These are phyloP conservation scores for Aspergillus tubingensis DNA, from an alignment of 2,329 filamentous ascomycete genomes.

Conservation along the genomic window DNA sequence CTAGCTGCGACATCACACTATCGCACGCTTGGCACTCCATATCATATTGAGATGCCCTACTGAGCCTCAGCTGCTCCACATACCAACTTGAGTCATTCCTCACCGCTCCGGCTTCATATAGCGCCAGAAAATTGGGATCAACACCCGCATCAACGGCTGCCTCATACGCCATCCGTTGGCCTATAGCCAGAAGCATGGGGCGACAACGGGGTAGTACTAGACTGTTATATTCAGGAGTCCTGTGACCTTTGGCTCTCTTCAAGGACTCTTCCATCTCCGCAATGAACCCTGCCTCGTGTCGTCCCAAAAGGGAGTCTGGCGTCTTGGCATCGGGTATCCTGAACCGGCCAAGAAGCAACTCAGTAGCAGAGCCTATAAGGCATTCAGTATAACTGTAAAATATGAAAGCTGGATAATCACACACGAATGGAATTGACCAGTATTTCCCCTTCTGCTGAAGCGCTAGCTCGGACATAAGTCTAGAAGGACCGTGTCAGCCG, in stretches of 20 bases:
- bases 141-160: conserved; percentile 21
- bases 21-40: conserved; percentile 5
- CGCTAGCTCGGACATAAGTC: conserved; percentile 5
- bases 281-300: conserved; percentile 20
- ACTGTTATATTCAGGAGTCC: conserved; percentile 20
- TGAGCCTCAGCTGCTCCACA: conserved; percentile 10
- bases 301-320: conserved; percentile 17
- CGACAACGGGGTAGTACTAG: conserved; percentile 20
- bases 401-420: background rate
- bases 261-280: conserved; percentile 8
- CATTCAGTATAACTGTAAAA: background rate
- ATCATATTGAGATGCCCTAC: conserved; percentile 2
- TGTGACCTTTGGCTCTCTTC: conserved; percentile 2
- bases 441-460: conserved; percentile 23
- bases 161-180: conserved; percentile 25
- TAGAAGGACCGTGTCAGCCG: background rate
- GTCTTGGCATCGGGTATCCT: conserved; percentile 17
- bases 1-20: conserved; percentile 1
- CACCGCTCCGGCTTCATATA: conserved; percentile 19
- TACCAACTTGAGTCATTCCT: conserved; percentile 20
- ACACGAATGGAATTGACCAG: conserved; percentile 23
- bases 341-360: conserved; percentile 26
- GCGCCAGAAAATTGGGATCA: conserved; percentile 8
- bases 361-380: conserved; percentile 23
- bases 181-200: conserved; percentile 23